Percentiles rank a stretch among this genome's conserved stretches.
Evolutionary conservation across 805 yeast genomes (phyloP).

Genomic region (Zygoascus bituminiphila): DNA sequence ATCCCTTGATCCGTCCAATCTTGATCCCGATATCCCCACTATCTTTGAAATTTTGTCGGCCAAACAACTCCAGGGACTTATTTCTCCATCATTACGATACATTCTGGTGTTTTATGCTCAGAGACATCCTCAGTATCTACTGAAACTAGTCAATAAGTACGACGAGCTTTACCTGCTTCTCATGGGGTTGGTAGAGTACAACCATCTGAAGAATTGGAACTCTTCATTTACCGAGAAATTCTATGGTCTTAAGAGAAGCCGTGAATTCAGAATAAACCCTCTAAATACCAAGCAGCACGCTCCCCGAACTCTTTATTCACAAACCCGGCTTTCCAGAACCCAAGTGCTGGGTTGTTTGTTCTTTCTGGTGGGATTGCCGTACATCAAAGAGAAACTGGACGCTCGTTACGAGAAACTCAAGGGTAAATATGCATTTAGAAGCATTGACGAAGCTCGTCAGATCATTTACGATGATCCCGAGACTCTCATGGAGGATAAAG

Average conservation of each 20-base stretch:
- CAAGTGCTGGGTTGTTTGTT: constrained; percentile 52
- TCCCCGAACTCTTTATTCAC: constrained; percentile 38
- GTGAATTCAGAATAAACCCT: constrained; percentile 23
- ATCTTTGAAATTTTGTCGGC: constrained; percentile 82
- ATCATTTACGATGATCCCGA: not conserved
- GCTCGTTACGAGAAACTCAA: constrained; percentile 52
- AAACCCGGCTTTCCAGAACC: constrained; percentile 41
- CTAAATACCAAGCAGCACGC: constrained; percentile 22
- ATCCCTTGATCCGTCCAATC: constrained; percentile 64
- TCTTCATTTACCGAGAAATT: constrained; percentile 86
- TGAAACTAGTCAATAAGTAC: constrained; percentile 54
- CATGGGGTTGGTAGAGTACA: constrained; percentile 61
- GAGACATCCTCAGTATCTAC: constrained; percentile 60
- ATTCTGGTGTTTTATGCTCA: constrained; percentile 74
- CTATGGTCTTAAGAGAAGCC: constrained; percentile 72
- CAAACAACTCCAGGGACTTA: constrained; percentile 61
- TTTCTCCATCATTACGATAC: constrained; percentile 78
- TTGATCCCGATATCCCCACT: constrained; percentile 74
- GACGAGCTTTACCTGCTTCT: constrained; percentile 65
- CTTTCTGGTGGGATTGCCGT: constrained; percentile 52
- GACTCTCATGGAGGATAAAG: constrained; percentile 14
- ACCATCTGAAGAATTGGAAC: constrained; percentile 64
- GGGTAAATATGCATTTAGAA: constrained; percentile 48
- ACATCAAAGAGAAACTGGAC: constrained; percentile 60
- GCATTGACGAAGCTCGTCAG: constrained; percentile 25